Percentiles rank a stretch among this genome's conserved stretches.
Conservation (phyloP, 2,329 filamentous ascomycete genomes). For the Polytolypa hystricis region DNA sequence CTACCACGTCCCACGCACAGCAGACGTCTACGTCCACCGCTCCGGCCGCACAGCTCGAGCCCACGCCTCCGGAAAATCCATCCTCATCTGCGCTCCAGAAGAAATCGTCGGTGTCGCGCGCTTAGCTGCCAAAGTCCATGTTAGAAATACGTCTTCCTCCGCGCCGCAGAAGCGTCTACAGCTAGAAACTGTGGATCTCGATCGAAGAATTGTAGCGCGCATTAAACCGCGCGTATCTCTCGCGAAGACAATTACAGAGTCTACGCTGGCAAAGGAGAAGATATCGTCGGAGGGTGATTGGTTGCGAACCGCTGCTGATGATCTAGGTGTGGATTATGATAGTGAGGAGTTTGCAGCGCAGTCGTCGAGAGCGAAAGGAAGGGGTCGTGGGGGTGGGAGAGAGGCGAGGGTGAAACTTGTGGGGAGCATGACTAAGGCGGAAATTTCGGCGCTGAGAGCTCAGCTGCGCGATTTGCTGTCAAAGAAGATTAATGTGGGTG, state of each 20-base stretch:
- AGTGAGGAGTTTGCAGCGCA: conserved; percentile 67
- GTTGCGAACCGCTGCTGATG: conserved; percentile 74
- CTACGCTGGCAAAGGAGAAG: conserved; percentile 76
- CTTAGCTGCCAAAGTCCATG: conserved; percentile 80
- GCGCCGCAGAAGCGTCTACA: conserved; percentile 55
- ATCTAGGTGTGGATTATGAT: conserved; percentile 89
- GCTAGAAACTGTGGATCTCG: conserved; percentile 60
- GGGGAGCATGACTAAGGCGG: conserved; percentile 56
- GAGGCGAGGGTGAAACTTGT: conserved; percentile 66
- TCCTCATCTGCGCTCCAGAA: conserved; percentile 82
- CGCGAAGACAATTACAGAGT: conserved; percentile 79
- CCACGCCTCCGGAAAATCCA: conserved; percentile 62
- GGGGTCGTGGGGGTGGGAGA: conserved; percentile 63
- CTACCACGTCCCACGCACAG: conserved; percentile 85
- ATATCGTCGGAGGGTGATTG: conserved; percentile 73
- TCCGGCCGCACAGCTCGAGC: conserved; percentile 90
- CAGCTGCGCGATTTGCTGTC: conserved; percentile 61
- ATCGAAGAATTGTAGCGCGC: conserved; percentile 64
- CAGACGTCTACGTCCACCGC: conserved; percentile 89
- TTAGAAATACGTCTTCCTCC: conserved; percentile 40
- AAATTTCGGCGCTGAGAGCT: conserved; percentile 58
- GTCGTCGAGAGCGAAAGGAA: conserved; percentile 47
- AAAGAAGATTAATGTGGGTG: conserved; percentile 71
- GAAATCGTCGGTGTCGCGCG: conserved; percentile 77
- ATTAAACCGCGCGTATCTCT: conserved; percentile 67